Base-by-base conservation (phyloP, 148 eudicot species). In the Amaranthus palmeri region DNA sequence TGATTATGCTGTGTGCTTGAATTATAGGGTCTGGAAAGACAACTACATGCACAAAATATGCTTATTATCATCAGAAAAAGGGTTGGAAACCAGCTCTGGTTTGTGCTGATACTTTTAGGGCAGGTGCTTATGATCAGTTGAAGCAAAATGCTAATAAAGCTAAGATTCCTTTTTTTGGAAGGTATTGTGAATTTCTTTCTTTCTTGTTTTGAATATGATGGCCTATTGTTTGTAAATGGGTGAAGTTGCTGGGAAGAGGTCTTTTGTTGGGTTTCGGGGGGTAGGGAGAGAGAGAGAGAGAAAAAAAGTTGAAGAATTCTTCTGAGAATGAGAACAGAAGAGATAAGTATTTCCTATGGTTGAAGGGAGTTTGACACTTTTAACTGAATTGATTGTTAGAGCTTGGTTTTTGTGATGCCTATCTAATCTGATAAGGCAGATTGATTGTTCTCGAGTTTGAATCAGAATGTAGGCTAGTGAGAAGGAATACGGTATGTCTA, bases 111-210 rank as follows among this genome's bases (percentile, higher is more conserved):
- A 95, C 99, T 81, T 96, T 95, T 65, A 90, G 96, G 77, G 97
- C 99, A 77, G 99, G 99, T 81, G 97, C 97, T 80, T 96, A 89
- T 88, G 99, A 96, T 76, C 99, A 96, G 77, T 79, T 96, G 86
- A 96, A 96, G 87, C 99, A 96, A 81, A 96, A 96, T 74, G 97
- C 99, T 13, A 92, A 96, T 3, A 96, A 96, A 83, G 96, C 99
- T 74, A 96, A 90, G 81, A 96, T 92, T 80, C 99, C 97, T n/a
- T 96, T 95, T 75, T 92, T 86, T 76, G 99, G 99, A 86, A 92
- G 97, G 99, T 90, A 81, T 42, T 50, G 49, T 70, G 6, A 59
- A 14, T 43, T 73, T 5, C 43, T 8, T 14, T 44, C 54, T 52
- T 10, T 14, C 12, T 25, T n/a, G 7, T 0, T 17, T 67, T 43